Evolutionary conservation across 2,329 filamentous ascomycete species (phyloP), one percentile per base, ranked within the genome.

Genomic region (Phialocephala sp.): DNA sequence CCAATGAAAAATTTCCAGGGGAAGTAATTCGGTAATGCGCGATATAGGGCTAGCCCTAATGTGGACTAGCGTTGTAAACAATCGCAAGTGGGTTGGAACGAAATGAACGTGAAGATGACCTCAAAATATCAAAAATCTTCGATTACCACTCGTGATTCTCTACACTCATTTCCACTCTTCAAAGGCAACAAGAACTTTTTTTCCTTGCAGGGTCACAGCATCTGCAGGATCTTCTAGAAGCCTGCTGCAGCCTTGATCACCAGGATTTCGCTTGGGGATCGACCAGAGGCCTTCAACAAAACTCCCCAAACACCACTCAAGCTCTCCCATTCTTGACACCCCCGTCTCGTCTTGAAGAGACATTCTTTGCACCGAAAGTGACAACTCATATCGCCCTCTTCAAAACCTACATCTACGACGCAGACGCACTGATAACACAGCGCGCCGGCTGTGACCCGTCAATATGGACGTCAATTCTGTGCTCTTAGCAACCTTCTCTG

Each of bases 401-500:
- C 60, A 55, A 66, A n/a, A 54, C 36, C 59, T 5, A 43, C 56
- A 62, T 39, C 37, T 56, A 62, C 62, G 60, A 64, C 45, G 63
- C 27, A 64, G 45, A 63, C 65, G 62, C 66, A 62, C 63, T 59
- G 63, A 43, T 70, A 61, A 63, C 71, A 63, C 69, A 67, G 69
- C 68, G 67, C 68, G 63, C 59, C 61, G 67, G 71, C 70, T 70
- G 71, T 71, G 69, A 72, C 60, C 68, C 70, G 72, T 85, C 81
- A 86, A 84, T 84, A 94, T 96, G 91, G 93, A 98, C 84, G 96
- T 98, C 85, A 97, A 94, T 85, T 91, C 93, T 84, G 94, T 99
- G 84, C 91, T 99, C 85, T 89, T 93, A 82, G 94, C 94, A 85
- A 98, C 95, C 80, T 89, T 98, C 83, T 96, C 94, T 78, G 87